Evolutionary conservation across 1,284 basidiomycete genomes (phyloP).

Genomic region (Marasmius oreades): DNA sequence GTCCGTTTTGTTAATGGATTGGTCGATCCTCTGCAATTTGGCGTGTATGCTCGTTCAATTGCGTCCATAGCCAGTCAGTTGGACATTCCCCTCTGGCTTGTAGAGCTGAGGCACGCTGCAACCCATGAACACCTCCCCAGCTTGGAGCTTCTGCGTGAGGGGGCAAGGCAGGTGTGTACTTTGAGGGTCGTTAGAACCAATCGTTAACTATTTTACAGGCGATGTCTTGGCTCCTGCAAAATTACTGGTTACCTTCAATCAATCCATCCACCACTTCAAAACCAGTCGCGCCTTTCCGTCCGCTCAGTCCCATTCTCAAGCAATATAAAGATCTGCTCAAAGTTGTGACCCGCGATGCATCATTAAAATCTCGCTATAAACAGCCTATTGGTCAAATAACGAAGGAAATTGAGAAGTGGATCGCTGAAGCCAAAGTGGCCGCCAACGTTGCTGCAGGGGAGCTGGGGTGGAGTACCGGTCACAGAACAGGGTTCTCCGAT

Average conservation of each 20-base stretch:
- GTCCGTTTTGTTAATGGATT: slow-evolving; percentile 92
- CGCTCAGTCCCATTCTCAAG: slow-evolving; percentile 57
- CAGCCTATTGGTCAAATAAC: slow-evolving; percentile 44
- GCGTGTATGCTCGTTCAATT: slow-evolving; percentile 86
- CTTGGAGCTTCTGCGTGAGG: slow-evolving; percentile 75
- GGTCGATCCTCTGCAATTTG: slow-evolving; percentile 91
- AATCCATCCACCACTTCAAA: slow-evolving; percentile 43
- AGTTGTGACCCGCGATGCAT: slow-evolving; percentile 54
- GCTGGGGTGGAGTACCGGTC: slow-evolving; percentile 41
- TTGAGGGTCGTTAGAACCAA: not conserved
- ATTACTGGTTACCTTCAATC: slow-evolving; percentile 76
- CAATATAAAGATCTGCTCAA: slow-evolving; percentile 70
- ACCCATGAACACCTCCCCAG: slow-evolving; percentile 96
- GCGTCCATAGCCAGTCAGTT: slow-evolving; percentile 85
- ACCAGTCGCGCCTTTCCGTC: slow-evolving; percentile 37
- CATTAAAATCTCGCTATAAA: slow-evolving; percentile 50
- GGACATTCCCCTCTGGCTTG: slow-evolving; percentile 84
- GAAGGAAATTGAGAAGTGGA: slow-evolving; percentile 68
- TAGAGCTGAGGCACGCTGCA: slow-evolving; percentile 92
- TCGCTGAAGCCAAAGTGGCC: slow-evolving; percentile 65
- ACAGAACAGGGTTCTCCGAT: slow-evolving; percentile 26
- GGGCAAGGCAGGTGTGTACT: slow-evolving; percentile 59
- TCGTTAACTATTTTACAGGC: slow-evolving; percentile 41
- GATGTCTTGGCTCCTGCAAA: slow-evolving; percentile 75
- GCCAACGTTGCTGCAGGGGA: slow-evolving; percentile 43